phyloP scores from a whole-genome alignment of 257 asterid genomes.

The Eucommia ulmoides region DNA sequence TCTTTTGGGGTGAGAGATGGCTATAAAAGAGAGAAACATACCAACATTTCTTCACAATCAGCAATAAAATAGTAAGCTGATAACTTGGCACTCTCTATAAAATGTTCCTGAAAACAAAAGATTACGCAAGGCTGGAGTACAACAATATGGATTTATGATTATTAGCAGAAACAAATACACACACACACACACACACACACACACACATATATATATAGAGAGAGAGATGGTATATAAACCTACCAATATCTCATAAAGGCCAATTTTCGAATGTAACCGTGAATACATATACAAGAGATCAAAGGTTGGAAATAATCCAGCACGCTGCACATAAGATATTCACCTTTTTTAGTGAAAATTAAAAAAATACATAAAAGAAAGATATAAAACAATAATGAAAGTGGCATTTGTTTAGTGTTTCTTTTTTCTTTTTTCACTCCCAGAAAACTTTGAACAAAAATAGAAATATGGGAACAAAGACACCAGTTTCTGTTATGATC shows the following conservation, averaged over 20 bases:
- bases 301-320: slow-evolving; percentile 83
- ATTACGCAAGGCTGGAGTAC: background rate
- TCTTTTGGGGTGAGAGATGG: too few relatives aligned
- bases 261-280: slow-evolving; percentile 43
- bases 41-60: slow-evolving; percentile 69
- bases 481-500: too few relatives aligned
- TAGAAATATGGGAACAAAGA: too few relatives aligned
- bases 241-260: slow-evolving; percentile 79
- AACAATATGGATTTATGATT: background rate
- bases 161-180: background rate
- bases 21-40: too few relatives aligned
- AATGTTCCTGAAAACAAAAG: slow-evolving; percentile 49
- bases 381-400: too few relatives aligned
- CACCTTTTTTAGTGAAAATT: slow-evolving; percentile 7
- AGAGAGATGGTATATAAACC: slow-evolving; percentile 9
- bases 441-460: too few relatives aligned
- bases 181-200: too few relatives aligned
- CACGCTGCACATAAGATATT: slow-evolving; percentile 47
- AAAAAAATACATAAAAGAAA: too few relatives aligned
- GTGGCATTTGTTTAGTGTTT: too few relatives aligned
- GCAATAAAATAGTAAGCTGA: slow-evolving; percentile 69
- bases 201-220: slow-evolving; percentile 1
- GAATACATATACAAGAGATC: slow-evolving; percentile 79
- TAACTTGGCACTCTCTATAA: slow-evolving; percentile 72
- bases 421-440: too few relatives aligned